These are phyloP conservation scores for Lantana camara DNA, from an alignment of 257 asterid species.

Conservation along the genomic window DNA sequence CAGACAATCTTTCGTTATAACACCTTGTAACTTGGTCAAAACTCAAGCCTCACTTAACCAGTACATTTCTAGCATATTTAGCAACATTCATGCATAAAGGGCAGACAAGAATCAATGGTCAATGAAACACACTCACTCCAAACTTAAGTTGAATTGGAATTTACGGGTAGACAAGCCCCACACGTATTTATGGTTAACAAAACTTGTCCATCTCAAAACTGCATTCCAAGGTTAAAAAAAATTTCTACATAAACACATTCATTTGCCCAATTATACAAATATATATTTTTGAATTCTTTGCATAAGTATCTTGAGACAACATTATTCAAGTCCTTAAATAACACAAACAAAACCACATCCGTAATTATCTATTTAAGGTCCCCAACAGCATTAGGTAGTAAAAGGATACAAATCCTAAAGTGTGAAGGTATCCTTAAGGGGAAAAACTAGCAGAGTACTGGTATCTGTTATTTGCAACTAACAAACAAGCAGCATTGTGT, in stretches of 20 bases:
- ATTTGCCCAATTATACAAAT: not conserved
- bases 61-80: not conserved
- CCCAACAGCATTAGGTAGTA: not conserved
- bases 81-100: not conserved
- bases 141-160: not conserved
- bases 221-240: not conserved
- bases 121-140: not conserved
- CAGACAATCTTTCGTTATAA: constrained; percentile 9
- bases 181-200: not conserved
- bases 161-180: not conserved
- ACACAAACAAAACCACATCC: not conserved
- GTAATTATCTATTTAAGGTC: not conserved
- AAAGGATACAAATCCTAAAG: not conserved
- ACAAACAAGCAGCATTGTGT: not conserved
- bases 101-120: not conserved
- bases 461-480: not conserved
- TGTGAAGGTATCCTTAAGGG: too few relatives aligned
- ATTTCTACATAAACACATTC: not conserved
- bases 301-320: not conserved
- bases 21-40: not conserved
- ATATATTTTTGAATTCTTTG: not conserved
- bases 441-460: not conserved
- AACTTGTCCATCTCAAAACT: not conserved
- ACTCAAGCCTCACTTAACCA: not conserved
- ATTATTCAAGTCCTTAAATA: not conserved